Conservation (phyloP, 73 alveolate genomes). For the Paramecium octaurelia region DNA sequence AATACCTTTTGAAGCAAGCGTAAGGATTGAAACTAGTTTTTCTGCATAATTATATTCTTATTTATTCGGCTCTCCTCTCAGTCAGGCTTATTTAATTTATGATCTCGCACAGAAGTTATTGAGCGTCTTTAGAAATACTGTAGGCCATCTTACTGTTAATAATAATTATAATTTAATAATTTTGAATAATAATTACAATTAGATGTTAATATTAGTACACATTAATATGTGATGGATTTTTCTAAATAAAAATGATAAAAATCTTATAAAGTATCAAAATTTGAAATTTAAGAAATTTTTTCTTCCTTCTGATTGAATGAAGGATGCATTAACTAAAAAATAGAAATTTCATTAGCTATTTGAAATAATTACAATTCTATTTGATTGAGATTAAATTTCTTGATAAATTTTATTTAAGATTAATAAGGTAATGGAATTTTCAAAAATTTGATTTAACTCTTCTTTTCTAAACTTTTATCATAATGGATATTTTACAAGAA, state of each 20-base stretch:
- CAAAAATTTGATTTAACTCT: background rate
- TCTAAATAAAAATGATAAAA: background rate
- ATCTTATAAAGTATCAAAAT: background rate
- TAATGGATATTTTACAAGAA: background rate
- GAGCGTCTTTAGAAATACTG: background rate
- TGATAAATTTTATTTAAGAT: background rate
- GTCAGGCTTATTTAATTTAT: background rate
- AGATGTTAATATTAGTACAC: background rate
- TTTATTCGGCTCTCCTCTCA: background rate
- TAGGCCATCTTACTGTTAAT: background rate
- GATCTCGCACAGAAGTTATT: background rate
- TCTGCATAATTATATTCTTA: slow-evolving; percentile 40
- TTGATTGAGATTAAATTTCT: background rate
- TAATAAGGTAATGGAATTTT: too few species aligned
- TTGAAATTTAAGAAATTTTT: too few species aligned
- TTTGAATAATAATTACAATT: background rate
- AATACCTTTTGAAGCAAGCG: background rate
- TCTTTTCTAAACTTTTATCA: background rate
- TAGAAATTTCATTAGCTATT: background rate
- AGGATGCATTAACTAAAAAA: too few species aligned
- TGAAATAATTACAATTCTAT: background rate
- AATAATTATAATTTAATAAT: background rate
- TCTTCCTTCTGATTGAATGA: too few species aligned
- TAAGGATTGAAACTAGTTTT: slow-evolving; percentile 27
- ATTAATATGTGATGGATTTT: background rate